phyloP scores from a whole-genome alignment of 371 early-diverging fungal genomes.

The Mucor velutinosus region DNA sequence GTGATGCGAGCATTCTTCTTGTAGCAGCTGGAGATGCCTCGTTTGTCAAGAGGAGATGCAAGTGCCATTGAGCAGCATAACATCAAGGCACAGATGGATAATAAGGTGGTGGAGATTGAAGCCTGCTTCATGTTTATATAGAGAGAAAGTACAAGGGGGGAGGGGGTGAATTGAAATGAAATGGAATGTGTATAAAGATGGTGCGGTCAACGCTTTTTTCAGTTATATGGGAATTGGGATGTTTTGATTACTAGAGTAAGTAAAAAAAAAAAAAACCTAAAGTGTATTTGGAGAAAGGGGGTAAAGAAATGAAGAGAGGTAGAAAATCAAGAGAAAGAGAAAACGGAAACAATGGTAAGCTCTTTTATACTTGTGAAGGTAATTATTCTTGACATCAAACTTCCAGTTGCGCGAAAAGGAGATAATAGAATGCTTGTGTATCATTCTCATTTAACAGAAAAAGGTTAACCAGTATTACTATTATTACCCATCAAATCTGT shows the following conservation, averaged over 20 bases:
- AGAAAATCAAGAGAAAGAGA: too few species aligned
- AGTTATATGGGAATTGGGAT: too few species aligned
- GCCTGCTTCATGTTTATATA: slow-evolving; percentile 5
- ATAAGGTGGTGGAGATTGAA: not conserved
- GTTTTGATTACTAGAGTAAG: too few species aligned
- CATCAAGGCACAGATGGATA: not conserved
- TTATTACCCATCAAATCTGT: not conserved
- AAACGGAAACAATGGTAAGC: too few species aligned
- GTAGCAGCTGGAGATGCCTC: slow-evolving; percentile 16
- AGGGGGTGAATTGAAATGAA: not conserved
- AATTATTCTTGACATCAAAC: not conserved
- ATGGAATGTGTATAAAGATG: not conserved
- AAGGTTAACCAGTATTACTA: not conserved
- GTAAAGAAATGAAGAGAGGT: not conserved
- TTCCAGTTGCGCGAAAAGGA: not conserved
- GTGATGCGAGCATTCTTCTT: slow-evolving; percentile 18
- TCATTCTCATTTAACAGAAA: not conserved
- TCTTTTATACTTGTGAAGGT: not conserved
- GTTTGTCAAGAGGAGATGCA: slow-evolving; percentile 3
- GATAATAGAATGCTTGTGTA: not conserved
- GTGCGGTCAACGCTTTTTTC: slow-evolving; percentile 2
- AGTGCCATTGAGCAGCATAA: not conserved
- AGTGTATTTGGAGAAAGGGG: not conserved
- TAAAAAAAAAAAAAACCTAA: too few species aligned
- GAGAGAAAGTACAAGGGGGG: not conserved